These are phyloP conservation scores for Hypoxylon sp. DNA, from an alignment of 2,329 filamentous ascomycete genomes.

Conservation along the genomic window DNA sequence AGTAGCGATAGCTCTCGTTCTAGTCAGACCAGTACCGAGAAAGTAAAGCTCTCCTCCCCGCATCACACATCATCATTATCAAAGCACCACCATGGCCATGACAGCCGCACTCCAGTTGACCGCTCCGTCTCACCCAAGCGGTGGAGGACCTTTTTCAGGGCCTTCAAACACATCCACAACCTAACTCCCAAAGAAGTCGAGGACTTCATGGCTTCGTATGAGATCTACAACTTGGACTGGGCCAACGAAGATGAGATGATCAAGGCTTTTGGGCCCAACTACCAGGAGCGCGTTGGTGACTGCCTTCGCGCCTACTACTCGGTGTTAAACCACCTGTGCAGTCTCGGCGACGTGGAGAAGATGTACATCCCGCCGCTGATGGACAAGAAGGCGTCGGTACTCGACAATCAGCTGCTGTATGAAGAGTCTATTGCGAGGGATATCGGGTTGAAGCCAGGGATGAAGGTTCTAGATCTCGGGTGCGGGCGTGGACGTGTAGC, in stretches of 20 bases:
- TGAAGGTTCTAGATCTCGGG: slow-evolving; percentile 66
- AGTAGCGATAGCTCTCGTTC: slow-evolving; percentile 55
- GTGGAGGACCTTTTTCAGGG: slow-evolving; percentile 64
- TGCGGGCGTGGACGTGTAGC: slow-evolving; percentile 68
- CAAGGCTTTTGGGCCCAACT: slow-evolving; percentile 62
- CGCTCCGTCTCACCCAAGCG: slow-evolving; percentile 64
- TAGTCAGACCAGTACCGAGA: slow-evolving; percentile 55
- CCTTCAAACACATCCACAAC: slow-evolving; percentile 65
- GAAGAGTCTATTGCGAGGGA: slow-evolving; percentile 65
- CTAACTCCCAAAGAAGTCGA: slow-evolving; percentile 66
- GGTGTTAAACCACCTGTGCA: slow-evolving; percentile 68
- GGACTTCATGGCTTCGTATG: slow-evolving; percentile 70
- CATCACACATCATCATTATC: slow-evolving; percentile 31
- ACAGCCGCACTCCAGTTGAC: slow-evolving; percentile 53
- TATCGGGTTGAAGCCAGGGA: slow-evolving; percentile 61
- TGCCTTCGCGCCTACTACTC: slow-evolving; percentile 68
- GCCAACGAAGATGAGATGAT: slow-evolving; percentile 65
- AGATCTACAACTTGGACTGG: slow-evolving; percentile 71
- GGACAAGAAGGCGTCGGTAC: slow-evolving; percentile 64
- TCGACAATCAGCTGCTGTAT: slow-evolving; percentile 68
- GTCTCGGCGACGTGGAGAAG: slow-evolving; percentile 69
- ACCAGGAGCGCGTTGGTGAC: slow-evolving; percentile 65
- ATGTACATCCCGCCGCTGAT: slow-evolving; percentile 71
- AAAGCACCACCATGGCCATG: slow-evolving; percentile 33
- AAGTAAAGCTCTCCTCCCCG: slow-evolving; percentile 47